Evolutionary conservation across 306 rosid species (phyloP).

Genomic region (Hylodesmum podocarpum): DNA sequence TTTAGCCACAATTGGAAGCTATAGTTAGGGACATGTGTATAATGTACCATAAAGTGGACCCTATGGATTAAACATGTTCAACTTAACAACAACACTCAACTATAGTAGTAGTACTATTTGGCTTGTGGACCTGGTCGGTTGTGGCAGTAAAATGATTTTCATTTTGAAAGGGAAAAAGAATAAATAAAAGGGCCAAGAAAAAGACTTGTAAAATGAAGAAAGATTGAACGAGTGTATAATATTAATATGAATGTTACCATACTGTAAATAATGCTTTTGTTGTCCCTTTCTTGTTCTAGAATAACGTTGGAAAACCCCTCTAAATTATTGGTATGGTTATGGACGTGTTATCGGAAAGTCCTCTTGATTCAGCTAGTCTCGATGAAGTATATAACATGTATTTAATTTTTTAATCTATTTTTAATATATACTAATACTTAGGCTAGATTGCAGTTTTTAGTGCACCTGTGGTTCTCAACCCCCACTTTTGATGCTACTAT

Average conservation of each 20-base stretch:
- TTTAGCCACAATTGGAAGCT: slow-evolving; percentile 38
- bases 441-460: too few relatives aligned
- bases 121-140: neutral
- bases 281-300: neutral
- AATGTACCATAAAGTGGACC: slow-evolving; percentile 11
- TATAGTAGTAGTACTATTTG: neutral
- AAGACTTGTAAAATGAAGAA: neutral
- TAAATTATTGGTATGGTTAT: neutral
- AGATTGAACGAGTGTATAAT: neutral
- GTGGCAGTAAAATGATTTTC: neutral
- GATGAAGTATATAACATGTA: too few relatives aligned
- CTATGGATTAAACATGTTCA: neutral
- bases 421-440: too few relatives aligned
- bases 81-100: neutral
- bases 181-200: neutral
- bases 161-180: neutral
- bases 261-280: neutral
- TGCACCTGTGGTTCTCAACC: too few relatives aligned
- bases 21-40: neutral
- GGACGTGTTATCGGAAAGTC: neutral
- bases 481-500: too few relatives aligned
- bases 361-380: too few relatives aligned
- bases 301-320: neutral
- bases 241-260: neutral
- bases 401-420: too few relatives aligned